Conservation (phyloP, 1,139 yeast species). For the Protomyces macrosporus region DNA sequence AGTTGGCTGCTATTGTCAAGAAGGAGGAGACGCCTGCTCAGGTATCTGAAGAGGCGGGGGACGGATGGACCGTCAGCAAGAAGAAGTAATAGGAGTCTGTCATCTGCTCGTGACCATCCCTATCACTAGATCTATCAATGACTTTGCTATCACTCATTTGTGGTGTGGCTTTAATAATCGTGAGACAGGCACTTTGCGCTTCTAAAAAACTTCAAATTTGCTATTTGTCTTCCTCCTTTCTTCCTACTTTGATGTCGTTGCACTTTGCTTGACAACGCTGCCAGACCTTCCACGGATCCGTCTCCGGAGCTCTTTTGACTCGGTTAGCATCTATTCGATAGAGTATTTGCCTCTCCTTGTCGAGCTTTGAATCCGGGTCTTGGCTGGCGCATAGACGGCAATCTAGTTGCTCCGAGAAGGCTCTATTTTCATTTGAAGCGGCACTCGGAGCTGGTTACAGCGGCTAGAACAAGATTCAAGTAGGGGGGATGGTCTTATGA, state of each 20-base stretch:
- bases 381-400: conserved; percentile 1
- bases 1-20: conserved; percentile 34
- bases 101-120: background rate
- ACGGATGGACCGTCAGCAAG: conserved; percentile 63
- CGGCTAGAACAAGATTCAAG: background rate
- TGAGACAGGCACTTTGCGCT: no score
- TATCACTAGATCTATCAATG: no score
- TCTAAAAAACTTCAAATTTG: no score
- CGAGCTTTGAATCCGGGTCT: background rate
- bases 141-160: no score
- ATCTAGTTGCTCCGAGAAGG: background rate
- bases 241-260: background rate
- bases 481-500: background rate
- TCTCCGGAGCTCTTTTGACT: background rate
- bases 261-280: background rate
- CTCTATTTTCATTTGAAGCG: background rate
- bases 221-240: background rate
- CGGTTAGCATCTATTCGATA: no score
- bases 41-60: conserved; percentile 46
- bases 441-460: conserved; percentile 1
- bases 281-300: background rate
- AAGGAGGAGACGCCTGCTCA: conserved; percentile 37
- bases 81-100: conserved; percentile 22
- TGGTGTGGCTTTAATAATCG: no score
- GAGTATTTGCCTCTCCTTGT: background rate